Evolutionary conservation across 1,139 yeast genomes (phyloP), one percentile per base, ranked within the genome.

Genomic region (Geotrichum phurueaensis): DNA sequence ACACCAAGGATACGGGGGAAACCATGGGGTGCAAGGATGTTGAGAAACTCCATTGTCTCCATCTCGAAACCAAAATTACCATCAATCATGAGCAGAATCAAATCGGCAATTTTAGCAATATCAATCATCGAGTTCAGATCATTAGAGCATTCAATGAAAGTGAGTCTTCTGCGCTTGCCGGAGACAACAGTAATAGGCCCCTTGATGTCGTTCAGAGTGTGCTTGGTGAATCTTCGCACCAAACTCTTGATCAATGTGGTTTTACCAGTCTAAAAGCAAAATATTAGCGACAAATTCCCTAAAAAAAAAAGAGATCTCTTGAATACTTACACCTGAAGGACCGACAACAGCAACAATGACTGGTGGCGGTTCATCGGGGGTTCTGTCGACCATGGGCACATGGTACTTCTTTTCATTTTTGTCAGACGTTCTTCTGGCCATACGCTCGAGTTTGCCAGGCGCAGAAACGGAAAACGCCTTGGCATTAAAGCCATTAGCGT

Each of bases 21-120:
- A 74, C 99, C 99, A 72, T 95, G 99, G 70, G 95, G 97, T 68
- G 95, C 96, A 5, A 97, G 95, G 66, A 95, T 83, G 71, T 95
- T 95, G 65, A 95, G 80, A 71, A 95, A 95, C 75, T 95, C 99
- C 99, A 95, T 95, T 18, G 99, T 95, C 75, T 95, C 99, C 99
- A 95, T 95, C 77, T 95, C 99, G 65, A 95, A 85, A 3, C 99
- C 99, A 73, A 90, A 95, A 73, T 95, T 95, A 64, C 99, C 99
- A 76, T 95, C 99, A 65, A 95, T 85, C 80, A 94, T 77, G 64
- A 95, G 75, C 61, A 95, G 79, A 23, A 95, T 96, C 65, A 95
- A 79, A 74, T 95, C 99, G 0, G 98, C 97, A 60, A 92, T 84
- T 71, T 95, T 95, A 45, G 99, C 97, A 52, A 95, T 84, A 76